Evolutionary conservation across 2,329 filamentous ascomycete species (phyloP).

Genomic region (Alternaria solani): DNA sequence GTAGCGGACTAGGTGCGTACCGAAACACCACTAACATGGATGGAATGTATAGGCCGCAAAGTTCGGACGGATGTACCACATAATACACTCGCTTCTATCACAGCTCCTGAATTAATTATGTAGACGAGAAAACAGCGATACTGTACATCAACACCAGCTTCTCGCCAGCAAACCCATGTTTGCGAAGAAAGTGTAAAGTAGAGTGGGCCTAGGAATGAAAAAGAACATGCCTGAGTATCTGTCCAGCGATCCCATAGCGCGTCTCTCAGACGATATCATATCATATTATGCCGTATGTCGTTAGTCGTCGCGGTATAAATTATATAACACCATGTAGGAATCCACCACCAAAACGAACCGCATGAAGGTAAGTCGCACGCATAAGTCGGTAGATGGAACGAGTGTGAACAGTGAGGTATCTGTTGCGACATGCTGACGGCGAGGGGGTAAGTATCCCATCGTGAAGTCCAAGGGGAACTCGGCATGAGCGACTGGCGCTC

Average conservation of each 20-base stretch:
- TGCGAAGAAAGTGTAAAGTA: constrained; percentile 24
- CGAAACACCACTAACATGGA: background rate
- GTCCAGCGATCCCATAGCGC: constrained; percentile 16
- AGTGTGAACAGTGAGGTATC: constrained; percentile 21
- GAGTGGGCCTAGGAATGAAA: constrained; percentile 18
- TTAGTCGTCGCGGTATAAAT: constrained; percentile 27
- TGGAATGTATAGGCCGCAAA: background rate
- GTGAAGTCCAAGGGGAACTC: constrained; percentile 6
- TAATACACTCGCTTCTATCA: constrained; percentile 16
- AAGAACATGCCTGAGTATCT: constrained; percentile 22
- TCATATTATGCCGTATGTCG: constrained; percentile 26
- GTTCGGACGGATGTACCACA: background rate
- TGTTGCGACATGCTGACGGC: constrained; percentile 3
- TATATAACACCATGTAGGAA: constrained; percentile 10
- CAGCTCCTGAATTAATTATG: constrained; percentile 24
- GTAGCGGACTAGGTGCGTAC: background rate
- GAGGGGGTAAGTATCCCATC: constrained; percentile 6
- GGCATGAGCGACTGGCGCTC: constrained; percentile 7
- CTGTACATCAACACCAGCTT: constrained; percentile 30
- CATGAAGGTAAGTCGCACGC: constrained; percentile 21
- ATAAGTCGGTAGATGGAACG: constrained; percentile 24
- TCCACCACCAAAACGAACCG: background rate
- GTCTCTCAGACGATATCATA: constrained; percentile 19
- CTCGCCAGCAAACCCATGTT: constrained; percentile 27
- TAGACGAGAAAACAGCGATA: constrained; percentile 23